Evolutionary conservation across 257 asterid species (phyloP), one percentile per base, ranked within the genome.

Genomic region (Knoxia roxburghii): DNA sequence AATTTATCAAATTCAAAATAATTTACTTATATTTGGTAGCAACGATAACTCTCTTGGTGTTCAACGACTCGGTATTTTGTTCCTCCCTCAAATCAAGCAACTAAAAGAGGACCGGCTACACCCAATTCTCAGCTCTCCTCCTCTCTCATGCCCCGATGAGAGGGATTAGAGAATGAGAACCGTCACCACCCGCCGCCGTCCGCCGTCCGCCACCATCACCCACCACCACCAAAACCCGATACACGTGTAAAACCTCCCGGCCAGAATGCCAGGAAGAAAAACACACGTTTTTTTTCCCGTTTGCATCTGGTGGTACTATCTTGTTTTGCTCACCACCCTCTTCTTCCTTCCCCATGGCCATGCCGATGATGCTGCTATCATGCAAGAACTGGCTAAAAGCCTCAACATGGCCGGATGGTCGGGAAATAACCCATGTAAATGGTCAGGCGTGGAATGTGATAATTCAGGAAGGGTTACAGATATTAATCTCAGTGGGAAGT

Each of bases 391-490:
- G 43, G 90, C 86, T 60, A 68, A 80, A 68, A 76, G 92, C 43
- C 59, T 89, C 59, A 15, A 5, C 77, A 83, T 87, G 0, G 20
- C 73, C 1, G 79, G 83, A 9, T 92, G 98, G 98, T 32, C 75
- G 0, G 91, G 85, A 14, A 20, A 81, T 68, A 49, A 79, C 58
- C 85, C 78, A 70, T 90, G 99, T 83, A 73, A 79, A 76, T 93
- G 99, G 97, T 27, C 69, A 0, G 91, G 92, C 65, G 70, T 93
- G 12, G 29, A 61, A n/a, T 93, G 99, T 45, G 86, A 86, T 65
- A 29, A 77, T 2, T 70, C 88, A 0, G 75, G 76, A 63, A 64
- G 49, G 48, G 89, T 88, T 59, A 77, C 53, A 71, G 74, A 85
- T 59, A 86, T 93, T 23, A 80, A 76, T 40, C 84, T 92, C 33